These are phyloP conservation scores for Schizothecium vesticola DNA, from an alignment of 495 filamentous ascomycete species.

Conservation along the genomic window DNA sequence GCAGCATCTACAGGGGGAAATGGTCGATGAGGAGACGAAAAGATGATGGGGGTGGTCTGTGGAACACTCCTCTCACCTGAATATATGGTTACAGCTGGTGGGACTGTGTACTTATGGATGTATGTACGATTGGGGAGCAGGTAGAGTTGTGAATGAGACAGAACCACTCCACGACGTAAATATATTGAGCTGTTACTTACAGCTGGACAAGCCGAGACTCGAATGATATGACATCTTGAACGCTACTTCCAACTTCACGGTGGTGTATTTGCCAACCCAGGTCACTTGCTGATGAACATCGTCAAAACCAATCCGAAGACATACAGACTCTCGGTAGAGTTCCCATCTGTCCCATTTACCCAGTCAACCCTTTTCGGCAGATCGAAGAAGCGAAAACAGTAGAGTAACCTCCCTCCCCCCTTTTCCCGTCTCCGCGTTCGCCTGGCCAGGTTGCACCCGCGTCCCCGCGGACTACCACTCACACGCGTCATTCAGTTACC, in stretches of 20 bases:
- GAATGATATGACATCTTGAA: background rate
- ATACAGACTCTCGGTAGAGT: background rate
- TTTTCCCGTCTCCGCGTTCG: background rate
- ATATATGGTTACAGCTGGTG: background rate
- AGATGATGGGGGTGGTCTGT: background rate
- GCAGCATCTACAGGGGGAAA: background rate
- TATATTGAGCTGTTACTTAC: background rate
- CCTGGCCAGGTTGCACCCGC: background rate
- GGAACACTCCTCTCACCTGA: background rate
- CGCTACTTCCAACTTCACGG: no score
- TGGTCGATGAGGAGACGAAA: background rate
- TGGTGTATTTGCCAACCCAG: no score
- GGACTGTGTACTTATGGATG: background rate
- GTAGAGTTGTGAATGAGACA: slow-evolving; percentile 1
- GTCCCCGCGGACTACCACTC: background rate
- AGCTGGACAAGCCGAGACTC: background rate
- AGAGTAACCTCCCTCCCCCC: background rate
- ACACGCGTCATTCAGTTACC: background rate
- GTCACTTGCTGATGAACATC: no score
- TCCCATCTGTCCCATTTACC: background rate
- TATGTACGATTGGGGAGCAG: background rate
- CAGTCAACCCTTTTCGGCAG: background rate
- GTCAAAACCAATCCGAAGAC: no score
- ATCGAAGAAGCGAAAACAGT: background rate
- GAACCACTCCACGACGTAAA: slow-evolving; percentile 2